These are phyloP conservation scores for Brassica cretica DNA, from an alignment of 345 rosid species.

Conservation along the genomic window DNA sequence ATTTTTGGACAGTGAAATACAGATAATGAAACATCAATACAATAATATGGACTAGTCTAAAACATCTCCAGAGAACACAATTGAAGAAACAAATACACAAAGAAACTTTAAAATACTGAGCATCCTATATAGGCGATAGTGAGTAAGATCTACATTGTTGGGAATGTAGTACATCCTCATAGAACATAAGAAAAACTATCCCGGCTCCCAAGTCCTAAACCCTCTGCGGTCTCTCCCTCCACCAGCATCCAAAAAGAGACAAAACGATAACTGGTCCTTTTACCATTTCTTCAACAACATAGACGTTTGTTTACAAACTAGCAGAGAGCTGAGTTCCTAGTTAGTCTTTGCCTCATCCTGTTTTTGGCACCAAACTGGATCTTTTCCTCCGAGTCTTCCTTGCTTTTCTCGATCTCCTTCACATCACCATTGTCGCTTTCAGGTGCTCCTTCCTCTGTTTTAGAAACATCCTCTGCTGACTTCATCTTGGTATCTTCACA, in stretches of 20 bases:
- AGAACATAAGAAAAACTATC: not conserved
- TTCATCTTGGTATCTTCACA: slow-evolving; percentile 39
- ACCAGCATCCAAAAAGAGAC: slow-evolving; percentile 10
- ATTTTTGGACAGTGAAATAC: fast-evolving
- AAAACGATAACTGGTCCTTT: not conserved
- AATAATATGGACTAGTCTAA: not conserved
- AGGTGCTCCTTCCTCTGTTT: slow-evolving; percentile 15
- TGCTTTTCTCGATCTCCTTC: slow-evolving; percentile 34
- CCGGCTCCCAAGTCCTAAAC: not conserved
- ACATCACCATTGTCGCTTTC: slow-evolving; percentile 6
- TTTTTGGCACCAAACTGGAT: slow-evolving; percentile 46
- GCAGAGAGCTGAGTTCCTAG: slow-evolving; percentile 51
- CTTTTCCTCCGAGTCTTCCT: slow-evolving; percentile 30
- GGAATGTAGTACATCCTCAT: slow-evolving; percentile 8
- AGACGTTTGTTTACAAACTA: slow-evolving; percentile 31
- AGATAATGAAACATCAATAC: not conserved
- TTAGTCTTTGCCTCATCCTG: slow-evolving; percentile 60
- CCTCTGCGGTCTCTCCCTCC: not conserved
- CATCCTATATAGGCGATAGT: not conserved
- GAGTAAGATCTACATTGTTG: slow-evolving; percentile 16
- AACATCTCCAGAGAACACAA: not conserved
- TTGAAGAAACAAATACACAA: not conserved
- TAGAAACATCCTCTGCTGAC: slow-evolving; percentile 30
- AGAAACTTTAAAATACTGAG: not conserved
- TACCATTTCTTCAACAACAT: slow-evolving; percentile 48